phyloP scores from a whole-genome alignment of 495 filamentous ascomycete genomes.

The Xylaria curta region DNA sequence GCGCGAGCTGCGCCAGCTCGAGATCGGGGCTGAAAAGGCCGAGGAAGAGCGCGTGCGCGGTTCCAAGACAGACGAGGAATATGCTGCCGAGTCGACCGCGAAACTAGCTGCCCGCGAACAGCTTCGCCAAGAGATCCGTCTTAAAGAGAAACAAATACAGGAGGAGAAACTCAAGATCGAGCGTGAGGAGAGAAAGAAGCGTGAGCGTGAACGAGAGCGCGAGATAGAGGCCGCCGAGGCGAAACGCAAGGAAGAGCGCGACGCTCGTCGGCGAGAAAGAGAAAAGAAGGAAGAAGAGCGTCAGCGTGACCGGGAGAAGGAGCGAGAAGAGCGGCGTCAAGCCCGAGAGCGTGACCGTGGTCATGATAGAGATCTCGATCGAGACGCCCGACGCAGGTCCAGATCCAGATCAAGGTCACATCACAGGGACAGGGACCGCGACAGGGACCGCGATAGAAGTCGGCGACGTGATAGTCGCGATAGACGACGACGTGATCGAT shows the following conservation, averaged over 20 bases:
- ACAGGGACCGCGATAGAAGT: constrained; percentile 39
- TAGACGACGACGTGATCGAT: constrained; percentile 40
- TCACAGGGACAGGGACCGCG: constrained; percentile 42
- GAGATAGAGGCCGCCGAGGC: constrained; percentile 66
- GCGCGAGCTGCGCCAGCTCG: constrained; percentile 70
- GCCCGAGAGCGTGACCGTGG: constrained; percentile 43
- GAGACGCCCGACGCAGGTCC: constrained; percentile 36
- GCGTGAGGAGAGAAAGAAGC: constrained; percentile 69
- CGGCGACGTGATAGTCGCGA: constrained; percentile 39
- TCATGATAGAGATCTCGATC: constrained; percentile 43
- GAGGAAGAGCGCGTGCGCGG: constrained; percentile 71
- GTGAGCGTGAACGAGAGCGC: constrained; percentile 60
- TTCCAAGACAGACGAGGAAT: constrained; percentile 82
- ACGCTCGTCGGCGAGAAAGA: constrained; percentile 64
- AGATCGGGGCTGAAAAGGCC: constrained; percentile 77
- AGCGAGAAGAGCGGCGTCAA: constrained; percentile 59
- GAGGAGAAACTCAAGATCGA: constrained; percentile 70
- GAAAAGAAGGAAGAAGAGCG: constrained; percentile 61
- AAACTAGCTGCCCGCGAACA: constrained; percentile 69
- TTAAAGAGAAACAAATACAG: constrained; percentile 66
- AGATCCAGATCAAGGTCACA: constrained; percentile 40
- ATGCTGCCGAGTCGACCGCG: constrained; percentile 72
- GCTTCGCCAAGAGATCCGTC: constrained; percentile 67
- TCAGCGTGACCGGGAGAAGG: constrained; percentile 61
- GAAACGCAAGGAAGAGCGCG: constrained; percentile 58